A percentile compares a stretch with the other conserved stretches of the same genome.
phyloP scores from a whole-genome alignment of 78 protist species.

The Dictyostelium capitatum region DNA sequence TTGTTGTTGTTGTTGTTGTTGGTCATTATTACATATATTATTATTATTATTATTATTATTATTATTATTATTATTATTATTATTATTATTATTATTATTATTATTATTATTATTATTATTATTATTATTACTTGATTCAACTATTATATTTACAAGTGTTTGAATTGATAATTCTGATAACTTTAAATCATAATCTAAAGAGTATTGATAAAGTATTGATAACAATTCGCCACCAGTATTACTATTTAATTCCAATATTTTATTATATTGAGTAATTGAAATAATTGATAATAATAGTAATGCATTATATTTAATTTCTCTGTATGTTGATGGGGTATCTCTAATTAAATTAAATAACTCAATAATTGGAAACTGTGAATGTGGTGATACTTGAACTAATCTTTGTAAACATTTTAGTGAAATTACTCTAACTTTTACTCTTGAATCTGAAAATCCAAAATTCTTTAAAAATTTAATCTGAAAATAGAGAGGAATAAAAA shows the following conservation, averaged over 20 bases:
- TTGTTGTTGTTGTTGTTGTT: not conserved
- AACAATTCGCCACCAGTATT: not conserved
- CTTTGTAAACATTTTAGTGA: constrained; percentile 44
- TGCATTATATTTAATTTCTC: constrained; percentile 12
- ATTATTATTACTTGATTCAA: constrained; percentile 24
- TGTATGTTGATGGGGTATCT: not conserved
- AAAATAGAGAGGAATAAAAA: not conserved
- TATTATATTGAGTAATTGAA: constrained; percentile 18
- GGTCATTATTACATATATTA: too few species aligned
- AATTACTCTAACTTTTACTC: constrained; percentile 39
- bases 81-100: constrained; percentile 22
- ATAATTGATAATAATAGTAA: constrained; percentile 10
- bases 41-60: constrained; percentile 7
- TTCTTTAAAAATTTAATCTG: constrained; percentile 45
- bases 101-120: constrained; percentile 24
- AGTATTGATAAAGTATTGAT: constrained; percentile 11
- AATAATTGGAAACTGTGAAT: constrained; percentile 41
- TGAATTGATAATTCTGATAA: constrained; percentile 52
- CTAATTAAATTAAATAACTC: constrained; percentile 17
- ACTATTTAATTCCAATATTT: not conserved
- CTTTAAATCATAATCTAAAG: not conserved
- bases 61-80: constrained; percentile 14
- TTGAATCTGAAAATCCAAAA: constrained; percentile 39
- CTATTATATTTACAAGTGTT: constrained; percentile 18
- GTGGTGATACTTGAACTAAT: constrained; percentile 47